Percentiles rank a stretch among this genome's conserved stretches.
Conservation (phyloP, 2,329 filamentous ascomycete genomes). For the Talaromyces islandicus region DNA sequence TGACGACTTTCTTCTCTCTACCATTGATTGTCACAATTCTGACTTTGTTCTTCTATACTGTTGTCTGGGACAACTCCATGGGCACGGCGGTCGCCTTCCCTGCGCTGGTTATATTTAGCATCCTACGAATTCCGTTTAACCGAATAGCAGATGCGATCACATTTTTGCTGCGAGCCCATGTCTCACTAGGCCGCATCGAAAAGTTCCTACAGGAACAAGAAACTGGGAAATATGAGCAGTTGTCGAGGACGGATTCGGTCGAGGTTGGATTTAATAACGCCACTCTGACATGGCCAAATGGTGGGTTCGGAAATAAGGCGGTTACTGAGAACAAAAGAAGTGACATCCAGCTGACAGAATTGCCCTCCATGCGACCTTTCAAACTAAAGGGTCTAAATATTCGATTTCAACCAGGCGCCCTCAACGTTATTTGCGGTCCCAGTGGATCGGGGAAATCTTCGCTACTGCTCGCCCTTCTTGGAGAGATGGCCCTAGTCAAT, state of each 20-base stretch:
- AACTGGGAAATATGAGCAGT: not conserved
- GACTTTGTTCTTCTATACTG: not conserved
- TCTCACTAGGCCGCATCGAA: constrained; percentile 1
- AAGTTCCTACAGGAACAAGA: constrained; percentile 1
- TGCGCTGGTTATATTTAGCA: not conserved
- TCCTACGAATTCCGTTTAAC: not conserved
- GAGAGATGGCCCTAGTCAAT: constrained; percentile 1
- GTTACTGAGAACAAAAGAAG: not conserved
- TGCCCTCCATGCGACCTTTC: not conserved
- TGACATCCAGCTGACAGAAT: not conserved
- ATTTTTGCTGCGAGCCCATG: not conserved
- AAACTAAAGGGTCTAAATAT: not conserved
- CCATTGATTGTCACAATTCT: constrained; percentile 1
- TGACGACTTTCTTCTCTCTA: not conserved
- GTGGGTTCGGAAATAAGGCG: too few relatives aligned
- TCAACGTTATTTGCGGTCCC: constrained; percentile 1
- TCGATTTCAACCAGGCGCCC: not conserved
- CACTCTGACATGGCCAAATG: constrained; percentile 1
- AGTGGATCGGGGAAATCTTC: constrained; percentile 6
- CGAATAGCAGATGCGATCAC: not conserved
- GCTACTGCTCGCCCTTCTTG: constrained; percentile 1
- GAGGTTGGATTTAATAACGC: not conserved
- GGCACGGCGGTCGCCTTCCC: constrained; percentile 1
- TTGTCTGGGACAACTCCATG: not conserved
- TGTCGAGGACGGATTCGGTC: not conserved